Conservation (phyloP, 2,329 filamentous ascomycete genomes). For the Colletotrichum magnum region DNA sequence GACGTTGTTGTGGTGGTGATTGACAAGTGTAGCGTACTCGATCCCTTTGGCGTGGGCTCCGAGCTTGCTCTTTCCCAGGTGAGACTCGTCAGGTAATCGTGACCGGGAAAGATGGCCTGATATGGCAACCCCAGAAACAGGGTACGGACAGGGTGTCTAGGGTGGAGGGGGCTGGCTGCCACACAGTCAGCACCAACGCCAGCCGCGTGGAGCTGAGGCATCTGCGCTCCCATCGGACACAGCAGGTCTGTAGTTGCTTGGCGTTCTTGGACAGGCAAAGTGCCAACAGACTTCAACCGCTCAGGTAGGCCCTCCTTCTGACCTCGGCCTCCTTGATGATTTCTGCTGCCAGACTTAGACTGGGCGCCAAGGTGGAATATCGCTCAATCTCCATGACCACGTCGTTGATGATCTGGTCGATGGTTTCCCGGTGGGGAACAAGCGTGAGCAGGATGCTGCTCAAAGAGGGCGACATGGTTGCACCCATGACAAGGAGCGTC, state of each 20-base stretch:
- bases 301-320: constrained; percentile 75
- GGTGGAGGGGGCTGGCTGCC: not conserved
- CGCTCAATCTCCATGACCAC: constrained; percentile 83
- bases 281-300: constrained; percentile 55
- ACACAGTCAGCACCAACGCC: constrained; percentile 11
- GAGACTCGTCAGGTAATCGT: not conserved
- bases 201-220: not conserved
- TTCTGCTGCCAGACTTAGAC: constrained; percentile 81
- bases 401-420: constrained; percentile 83
- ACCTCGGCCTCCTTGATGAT: constrained; percentile 85
- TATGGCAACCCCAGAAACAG: not conserved
- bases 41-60: not conserved
- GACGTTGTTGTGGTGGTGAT: too few relatives aligned
- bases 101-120: not conserved
- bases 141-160: not conserved
- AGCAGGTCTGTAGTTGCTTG: constrained; percentile 11
- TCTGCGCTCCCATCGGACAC: constrained; percentile 18
- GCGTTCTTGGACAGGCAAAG: not conserved
- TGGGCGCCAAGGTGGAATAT: constrained; percentile 82
- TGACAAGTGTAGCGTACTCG: too few relatives aligned
- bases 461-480: constrained; percentile 83
- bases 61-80: not conserved
- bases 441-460: constrained; percentile 73
- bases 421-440: constrained; percentile 69
- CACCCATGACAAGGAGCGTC: constrained; percentile 86